These are phyloP conservation scores for Sporisorium scitamineum DNA, from an alignment of 1,284 basidiomycete species.

Conservation along the genomic window DNA sequence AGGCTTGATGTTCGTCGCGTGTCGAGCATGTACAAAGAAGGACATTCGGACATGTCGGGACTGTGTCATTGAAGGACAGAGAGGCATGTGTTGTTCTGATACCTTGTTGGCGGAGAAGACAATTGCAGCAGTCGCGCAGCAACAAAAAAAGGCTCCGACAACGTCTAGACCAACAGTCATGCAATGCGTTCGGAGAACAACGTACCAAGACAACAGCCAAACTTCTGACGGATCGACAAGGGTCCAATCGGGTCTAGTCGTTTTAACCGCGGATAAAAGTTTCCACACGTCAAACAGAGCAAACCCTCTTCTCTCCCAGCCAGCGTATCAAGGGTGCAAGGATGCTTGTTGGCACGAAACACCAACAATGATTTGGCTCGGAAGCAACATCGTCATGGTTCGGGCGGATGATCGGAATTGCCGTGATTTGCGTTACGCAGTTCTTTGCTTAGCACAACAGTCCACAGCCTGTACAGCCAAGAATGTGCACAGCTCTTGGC, in stretches of 20 bases:
- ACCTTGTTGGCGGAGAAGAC: not conserved
- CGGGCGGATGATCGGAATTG: not conserved
- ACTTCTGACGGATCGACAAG: conserved; percentile 4
- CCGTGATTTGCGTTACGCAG: not conserved
- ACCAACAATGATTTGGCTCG: not conserved
- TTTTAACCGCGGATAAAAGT: not conserved
- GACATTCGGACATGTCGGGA: no score
- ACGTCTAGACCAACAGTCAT: not conserved
- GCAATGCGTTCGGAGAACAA: not conserved
- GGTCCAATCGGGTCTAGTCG: conserved; percentile 1
- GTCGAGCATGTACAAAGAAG: not conserved
- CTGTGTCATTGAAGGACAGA: not conserved
- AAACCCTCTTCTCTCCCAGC: not conserved
- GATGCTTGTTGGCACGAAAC: no score
- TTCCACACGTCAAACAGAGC: not conserved
- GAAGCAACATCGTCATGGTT: not conserved
- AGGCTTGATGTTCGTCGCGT: no score
- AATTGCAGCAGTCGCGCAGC: not conserved
- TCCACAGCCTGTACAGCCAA: not conserved
- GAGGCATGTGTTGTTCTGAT: not conserved
- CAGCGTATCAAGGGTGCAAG: not conserved
- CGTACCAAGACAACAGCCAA: not conserved
- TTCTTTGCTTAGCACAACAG: not conserved
- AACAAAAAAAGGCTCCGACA: not conserved
- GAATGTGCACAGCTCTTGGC: not conserved